Evolutionary conservation across 495 filamentous ascomycete genomes (phyloP), one percentile per base, ranked within the genome.

Genomic region (Peziza echinospora): DNA sequence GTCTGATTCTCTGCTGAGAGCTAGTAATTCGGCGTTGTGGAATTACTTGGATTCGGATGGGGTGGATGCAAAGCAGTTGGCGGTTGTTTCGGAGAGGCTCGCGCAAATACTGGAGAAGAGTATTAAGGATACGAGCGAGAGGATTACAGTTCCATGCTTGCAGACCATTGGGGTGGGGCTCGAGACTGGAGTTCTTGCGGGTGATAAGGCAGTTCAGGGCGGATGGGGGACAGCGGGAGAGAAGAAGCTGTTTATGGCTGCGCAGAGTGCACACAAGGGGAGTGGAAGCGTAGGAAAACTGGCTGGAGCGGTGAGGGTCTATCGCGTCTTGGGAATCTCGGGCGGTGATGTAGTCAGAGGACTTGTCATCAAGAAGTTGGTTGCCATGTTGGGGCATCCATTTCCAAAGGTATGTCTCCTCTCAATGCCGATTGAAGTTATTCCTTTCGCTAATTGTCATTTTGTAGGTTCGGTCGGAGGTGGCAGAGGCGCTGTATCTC

Each of bases 131-230:
- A 41, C 37, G 51, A 53, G 25, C 47, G 70, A 24, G 47, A 68
- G 86, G 19, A 71, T 84, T 7, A 60, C 80, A 0, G 69, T 87
- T 24, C 80, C 87, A 0, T 66, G 75, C 0, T 61, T 97, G 4
- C 82, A 93, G 48, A 67, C 87, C 21, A 45, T 81, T 2, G 77
- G 73, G 5, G 87, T 83, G 41, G 55, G 94, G 21, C 69, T 87
- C 44, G 80, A 80, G 52, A 63, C 67, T 47, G 70, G 67, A 16
- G 47, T 66, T 39, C 48, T 63, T 34, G 60, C n/a, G n/a, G n/a
- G n/a, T n/a, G n/a, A n/a, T n/a, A n/a, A n/a, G n/a, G n/a, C n/a
- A n/a, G n/a, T n/a, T n/a, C n/a, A n/a, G n/a, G n/a, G n/a, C n/a
- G n/a, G n/a, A n/a, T n/a, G n/a, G 57, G 24, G 25, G 8, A 5